Evolutionary conservation across 768 basidiomycete genomes (phyloP).

Genomic region (Stropharia rugosoannulata): DNA sequence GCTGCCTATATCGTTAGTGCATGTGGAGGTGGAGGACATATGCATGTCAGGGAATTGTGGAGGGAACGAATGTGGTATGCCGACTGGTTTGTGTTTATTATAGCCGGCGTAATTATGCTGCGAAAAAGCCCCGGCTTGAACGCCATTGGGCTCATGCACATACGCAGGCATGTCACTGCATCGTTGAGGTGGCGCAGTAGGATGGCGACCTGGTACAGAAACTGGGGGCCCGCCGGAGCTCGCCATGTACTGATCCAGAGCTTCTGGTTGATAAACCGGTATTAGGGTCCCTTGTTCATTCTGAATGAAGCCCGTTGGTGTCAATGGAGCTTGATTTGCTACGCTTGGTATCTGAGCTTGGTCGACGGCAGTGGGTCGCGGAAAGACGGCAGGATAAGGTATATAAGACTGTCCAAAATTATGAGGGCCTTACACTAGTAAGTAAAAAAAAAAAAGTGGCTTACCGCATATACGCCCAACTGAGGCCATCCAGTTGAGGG

Average conservation of each 20-base stretch:
- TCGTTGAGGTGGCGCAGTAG: constrained; percentile 15
- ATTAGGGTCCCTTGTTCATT: constrained; percentile 73
- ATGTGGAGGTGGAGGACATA: constrained; percentile 4
- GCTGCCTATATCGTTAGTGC: constrained; percentile 7
- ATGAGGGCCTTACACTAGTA: neutral
- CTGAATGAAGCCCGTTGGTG: constrained; percentile 69
- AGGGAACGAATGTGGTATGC: constrained; percentile 10
- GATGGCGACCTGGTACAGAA: constrained; percentile 9
- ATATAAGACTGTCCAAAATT: constrained; percentile 40
- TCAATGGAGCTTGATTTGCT: constrained; percentile 51
- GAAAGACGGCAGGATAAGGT: constrained; percentile 42
- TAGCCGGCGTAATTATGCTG: neutral
- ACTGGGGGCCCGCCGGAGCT: constrained; percentile 30
- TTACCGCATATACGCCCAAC: constrained; percentile 46
- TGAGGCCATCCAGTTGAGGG: constrained; percentile 36
- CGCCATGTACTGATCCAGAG: constrained; percentile 68
- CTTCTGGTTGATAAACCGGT: constrained; percentile 69
- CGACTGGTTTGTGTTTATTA: constrained; percentile 8
- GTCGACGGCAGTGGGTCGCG: constrained; percentile 32
- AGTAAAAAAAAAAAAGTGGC: constrained; percentile 17
- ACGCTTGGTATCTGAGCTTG: constrained; percentile 24
- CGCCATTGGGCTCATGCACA: constrained; percentile 9
- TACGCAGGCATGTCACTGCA: constrained; percentile 17
- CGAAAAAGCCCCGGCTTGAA: neutral
- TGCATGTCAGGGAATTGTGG: constrained; percentile 10